phyloP scores from a whole-genome alignment of 768 basidiomycete species.

The Mrakia gelida region DNA sequence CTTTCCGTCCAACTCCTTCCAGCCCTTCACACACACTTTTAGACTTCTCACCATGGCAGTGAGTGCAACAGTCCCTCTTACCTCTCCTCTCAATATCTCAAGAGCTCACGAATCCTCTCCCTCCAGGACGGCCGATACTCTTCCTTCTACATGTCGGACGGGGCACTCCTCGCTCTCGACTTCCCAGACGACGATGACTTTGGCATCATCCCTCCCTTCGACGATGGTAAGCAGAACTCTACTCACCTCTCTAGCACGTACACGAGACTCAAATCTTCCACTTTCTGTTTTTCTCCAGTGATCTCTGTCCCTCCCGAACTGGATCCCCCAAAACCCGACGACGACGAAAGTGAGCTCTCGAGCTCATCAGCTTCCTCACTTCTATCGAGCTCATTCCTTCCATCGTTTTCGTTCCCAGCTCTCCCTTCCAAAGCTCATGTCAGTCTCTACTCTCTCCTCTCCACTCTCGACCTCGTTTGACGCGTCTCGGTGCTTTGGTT shows the following conservation, averaged over 20 bases:
- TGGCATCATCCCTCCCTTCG: constrained; percentile 22
- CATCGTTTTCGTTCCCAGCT: not conserved
- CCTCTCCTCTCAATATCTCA: not conserved
- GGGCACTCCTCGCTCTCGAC: constrained; percentile 26
- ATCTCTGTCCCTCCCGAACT: constrained; percentile 21
- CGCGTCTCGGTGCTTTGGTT: not conserved
- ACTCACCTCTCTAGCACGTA: not conserved
- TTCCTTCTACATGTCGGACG: constrained; percentile 30
- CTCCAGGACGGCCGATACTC: constrained; percentile 38
- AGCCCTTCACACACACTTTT: no score
- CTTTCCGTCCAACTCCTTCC: no score
- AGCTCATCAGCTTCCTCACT: not conserved
- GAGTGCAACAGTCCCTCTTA: not conserved
- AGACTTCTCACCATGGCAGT: not conserved
- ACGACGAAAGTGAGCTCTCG: constrained; percentile 24
- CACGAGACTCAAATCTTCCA: not conserved
- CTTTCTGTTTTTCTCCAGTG: constrained; percentile 5
- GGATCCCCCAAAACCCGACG: constrained; percentile 30
- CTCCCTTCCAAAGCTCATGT: constrained; percentile 31
- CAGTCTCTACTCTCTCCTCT: not conserved
- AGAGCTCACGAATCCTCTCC: constrained; percentile 40
- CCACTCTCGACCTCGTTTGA: not conserved
- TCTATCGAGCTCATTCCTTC: not conserved
- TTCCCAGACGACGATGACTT: constrained; percentile 23
- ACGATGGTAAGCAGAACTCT: constrained; percentile 20